phyloP scores from a whole-genome alignment of 495 filamentous ascomycete species.

The Xylaria bambusicola region DNA sequence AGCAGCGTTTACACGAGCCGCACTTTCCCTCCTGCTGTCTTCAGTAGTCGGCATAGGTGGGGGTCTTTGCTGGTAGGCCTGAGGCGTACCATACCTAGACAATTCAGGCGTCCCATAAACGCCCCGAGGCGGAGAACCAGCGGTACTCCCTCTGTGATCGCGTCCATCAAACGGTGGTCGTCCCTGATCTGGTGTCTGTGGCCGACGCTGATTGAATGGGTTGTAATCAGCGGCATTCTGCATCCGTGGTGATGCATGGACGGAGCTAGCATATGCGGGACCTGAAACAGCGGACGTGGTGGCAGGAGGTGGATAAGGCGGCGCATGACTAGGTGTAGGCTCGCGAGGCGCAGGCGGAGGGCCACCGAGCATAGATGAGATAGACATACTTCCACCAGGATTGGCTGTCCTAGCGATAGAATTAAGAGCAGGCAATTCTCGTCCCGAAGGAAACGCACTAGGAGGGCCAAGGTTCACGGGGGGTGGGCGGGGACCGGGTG shows the following conservation, averaged over 20 bases:
- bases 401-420: slow-evolving; percentile 46
- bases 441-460: slow-evolving; percentile 49
- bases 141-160: slow-evolving; percentile 47
- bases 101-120: slow-evolving; percentile 54
- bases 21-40: slow-evolving; percentile 45
- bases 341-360: slow-evolving; percentile 56
- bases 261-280: slow-evolving; percentile 43
- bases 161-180: slow-evolving; percentile 49
- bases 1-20: slow-evolving; percentile 37
- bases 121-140: slow-evolving; percentile 48
- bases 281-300: slow-evolving; percentile 53
- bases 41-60: slow-evolving; percentile 38
- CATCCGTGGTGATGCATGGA: slow-evolving; percentile 57
- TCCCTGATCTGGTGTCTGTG: slow-evolving; percentile 72
- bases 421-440: slow-evolving; percentile 57
- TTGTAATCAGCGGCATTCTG: slow-evolving; percentile 56
- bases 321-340: slow-evolving; percentile 44
- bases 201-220: slow-evolving; percentile 57
- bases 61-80: slow-evolving; percentile 45
- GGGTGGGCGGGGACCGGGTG: slow-evolving; percentile 49
- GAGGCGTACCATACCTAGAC: slow-evolving; percentile 56
- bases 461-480: slow-evolving; percentile 56
- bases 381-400: slow-evolving; percentile 85
- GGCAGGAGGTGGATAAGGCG: slow-evolving; percentile 57
- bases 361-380: slow-evolving; percentile 87